Base-by-base conservation (phyloP, 176 grass and related monocot genomes). In the Carex kokanica region DNA sequence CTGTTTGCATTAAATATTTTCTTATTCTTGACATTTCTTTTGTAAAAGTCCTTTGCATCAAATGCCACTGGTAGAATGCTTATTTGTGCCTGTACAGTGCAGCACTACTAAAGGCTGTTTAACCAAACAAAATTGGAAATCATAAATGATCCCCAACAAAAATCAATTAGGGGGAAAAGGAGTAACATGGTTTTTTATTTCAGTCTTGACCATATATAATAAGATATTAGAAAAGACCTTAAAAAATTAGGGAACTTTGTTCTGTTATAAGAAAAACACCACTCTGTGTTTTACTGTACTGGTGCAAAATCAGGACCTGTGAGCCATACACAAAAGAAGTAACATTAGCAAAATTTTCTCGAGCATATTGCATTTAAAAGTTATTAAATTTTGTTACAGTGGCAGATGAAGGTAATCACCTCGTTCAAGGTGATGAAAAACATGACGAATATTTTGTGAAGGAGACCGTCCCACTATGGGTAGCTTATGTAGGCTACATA, bases 381-480 rank as follows among this genome's bases (percentile, higher is more conserved):
- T 6, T 15, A 4, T 3, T 52, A 13, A 32, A 45, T 41, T 56
- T 3, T 58, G 3, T 53, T 80, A 36, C 71, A 91, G 93, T 95
- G 70, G 88, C 85, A 17, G 89, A 93, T 60, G 91, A 86, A 59
- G 85, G 81, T 20, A 29, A 14, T 29, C 54, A 70, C 4, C 18
- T 75, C 78, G 63, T 85, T 36, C 54, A 91, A 2, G 96, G 93
- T 29, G 89, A 92, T 74, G 62, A 93, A 81, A 89, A 83, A 80
- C 93, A 88, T 36, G 83, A 95, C 63, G 89, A 91, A 82, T 83
- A 95, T 73, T 99, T 99, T 80, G 88, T 7, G 53, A 78, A 65
- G 5, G 96, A 95, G 64, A 90, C 53, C 40, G 88, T 99, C 57
- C 93, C 96, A 0, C 21, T 85, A 0, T 99, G 96, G 96, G 31